phyloP scores from a whole-genome alignment of 1,139 yeast genomes.

The Hemisphaericaspora subhashii region DNA sequence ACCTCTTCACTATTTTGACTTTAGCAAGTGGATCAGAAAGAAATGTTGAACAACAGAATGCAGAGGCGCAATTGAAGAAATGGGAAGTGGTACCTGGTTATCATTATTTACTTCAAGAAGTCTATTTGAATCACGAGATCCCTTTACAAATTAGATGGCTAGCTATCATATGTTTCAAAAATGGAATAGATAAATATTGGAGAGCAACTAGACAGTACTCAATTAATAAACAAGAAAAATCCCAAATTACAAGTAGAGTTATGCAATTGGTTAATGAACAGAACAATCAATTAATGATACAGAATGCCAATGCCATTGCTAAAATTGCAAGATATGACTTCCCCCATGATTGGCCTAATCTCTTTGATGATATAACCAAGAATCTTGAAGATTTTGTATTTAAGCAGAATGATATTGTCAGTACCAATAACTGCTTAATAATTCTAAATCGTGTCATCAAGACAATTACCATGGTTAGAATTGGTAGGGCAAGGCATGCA shows the following conservation, averaged over 20 bases:
- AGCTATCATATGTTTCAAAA: slow-evolving; percentile 83
- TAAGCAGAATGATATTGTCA: slow-evolving; percentile 46
- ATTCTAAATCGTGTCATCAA: slow-evolving; percentile 79
- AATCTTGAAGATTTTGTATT: slow-evolving; percentile 46
- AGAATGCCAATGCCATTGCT: slow-evolving; percentile 81
- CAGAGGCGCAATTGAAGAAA: slow-evolving; percentile 64
- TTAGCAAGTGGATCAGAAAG: slow-evolving; percentile 55
- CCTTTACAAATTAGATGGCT: slow-evolving; percentile 78
- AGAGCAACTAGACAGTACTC: slow-evolving; percentile 60
- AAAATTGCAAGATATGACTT: slow-evolving; percentile 80
- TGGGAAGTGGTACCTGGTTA: slow-evolving; percentile 71
- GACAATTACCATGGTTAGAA: slow-evolving; percentile 67
- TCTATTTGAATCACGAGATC: slow-evolving; percentile 58
- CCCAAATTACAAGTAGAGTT: slow-evolving; percentile 55
- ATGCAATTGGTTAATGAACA: slow-evolving; percentile 66
- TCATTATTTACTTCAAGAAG: slow-evolving; percentile 56
- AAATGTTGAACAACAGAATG: slow-evolving; percentile 50
- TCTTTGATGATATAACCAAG: slow-evolving; percentile 61
- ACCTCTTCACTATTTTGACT: slow-evolving; percentile 29
- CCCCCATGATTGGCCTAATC: slow-evolving; percentile 81
- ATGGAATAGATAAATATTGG: slow-evolving; percentile 86
- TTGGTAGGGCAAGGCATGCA: slow-evolving; percentile 79
- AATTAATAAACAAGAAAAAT: slow-evolving; percentile 68
- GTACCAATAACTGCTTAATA: slow-evolving; percentile 60
- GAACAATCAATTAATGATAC: slow-evolving; percentile 71